phyloP scores from a whole-genome alignment of 768 basidiomycete genomes.

The Xerocomellus dryophilus region DNA sequence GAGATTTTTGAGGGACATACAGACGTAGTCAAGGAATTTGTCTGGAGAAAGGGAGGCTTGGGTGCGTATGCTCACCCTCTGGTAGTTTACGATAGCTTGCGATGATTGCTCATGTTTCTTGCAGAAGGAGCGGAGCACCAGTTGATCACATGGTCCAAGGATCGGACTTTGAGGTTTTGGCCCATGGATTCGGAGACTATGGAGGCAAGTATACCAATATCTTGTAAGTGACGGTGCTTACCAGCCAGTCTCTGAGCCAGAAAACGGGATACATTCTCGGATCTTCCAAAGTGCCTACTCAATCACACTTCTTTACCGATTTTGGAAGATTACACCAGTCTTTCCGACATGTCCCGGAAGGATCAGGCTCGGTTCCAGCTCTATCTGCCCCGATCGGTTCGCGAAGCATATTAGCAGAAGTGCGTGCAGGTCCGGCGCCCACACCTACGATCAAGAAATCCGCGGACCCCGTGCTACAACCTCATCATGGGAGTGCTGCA shows the following conservation, averaged over 20 bases:
- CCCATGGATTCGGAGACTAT: constrained; percentile 71
- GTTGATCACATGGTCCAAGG: constrained; percentile 81
- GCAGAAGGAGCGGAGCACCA: constrained; percentile 55
- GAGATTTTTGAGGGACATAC: constrained; percentile 83
- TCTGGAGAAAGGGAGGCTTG: constrained; percentile 76
- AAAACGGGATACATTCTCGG: constrained; percentile 47
- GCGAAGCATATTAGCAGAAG: constrained; percentile 67
- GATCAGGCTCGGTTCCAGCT: constrained; percentile 37
- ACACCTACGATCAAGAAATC: constrained; percentile 19
- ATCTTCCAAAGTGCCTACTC: constrained; percentile 27
- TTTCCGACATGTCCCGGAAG: constrained; percentile 54
- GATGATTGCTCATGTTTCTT: background rate
- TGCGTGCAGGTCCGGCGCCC: constrained; percentile 50
- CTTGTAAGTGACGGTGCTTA: constrained; percentile 8
- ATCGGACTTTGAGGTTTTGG: constrained; percentile 89
- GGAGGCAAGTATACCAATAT: constrained; percentile 44
- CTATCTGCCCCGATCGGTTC: constrained; percentile 68
- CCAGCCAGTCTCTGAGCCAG: constrained; percentile 27
- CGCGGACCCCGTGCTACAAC: constrained; percentile 30
- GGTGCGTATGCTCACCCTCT: constrained; percentile 36
- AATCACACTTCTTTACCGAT: constrained; percentile 16
- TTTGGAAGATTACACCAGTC: constrained; percentile 37
- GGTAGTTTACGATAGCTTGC: background rate
- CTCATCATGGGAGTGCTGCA: constrained; percentile 34
- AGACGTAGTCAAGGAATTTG: constrained; percentile 96